These are phyloP conservation scores for Penicillium fimorum DNA, from an alignment of 495 filamentous ascomycete species.

Conservation along the genomic window DNA sequence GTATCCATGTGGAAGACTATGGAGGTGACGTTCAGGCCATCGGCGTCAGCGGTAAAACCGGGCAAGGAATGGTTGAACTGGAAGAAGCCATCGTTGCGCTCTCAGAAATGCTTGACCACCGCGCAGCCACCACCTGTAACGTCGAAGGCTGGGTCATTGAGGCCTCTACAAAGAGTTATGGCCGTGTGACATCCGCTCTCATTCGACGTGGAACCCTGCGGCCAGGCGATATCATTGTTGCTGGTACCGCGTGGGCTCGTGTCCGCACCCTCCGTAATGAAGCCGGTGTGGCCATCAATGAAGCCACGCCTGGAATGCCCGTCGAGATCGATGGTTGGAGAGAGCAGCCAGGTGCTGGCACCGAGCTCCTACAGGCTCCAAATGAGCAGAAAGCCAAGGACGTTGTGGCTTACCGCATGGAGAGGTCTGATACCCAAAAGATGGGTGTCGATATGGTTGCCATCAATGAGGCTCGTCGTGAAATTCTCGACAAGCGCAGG, in stretches of 20 bases:
- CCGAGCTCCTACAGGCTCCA: conserved; percentile 78
- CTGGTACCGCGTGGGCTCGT: conserved; percentile 79
- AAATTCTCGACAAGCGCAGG: conserved; percentile 57
- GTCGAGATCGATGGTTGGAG: conserved; percentile 94
- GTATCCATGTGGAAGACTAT: conserved; percentile 89
- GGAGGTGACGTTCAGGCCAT: conserved; percentile 94
- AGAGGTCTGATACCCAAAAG: conserved; percentile 58
- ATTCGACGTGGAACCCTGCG: conserved; percentile 83
- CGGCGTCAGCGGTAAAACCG: conserved; percentile 88
- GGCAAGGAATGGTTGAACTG: conserved; percentile 84
- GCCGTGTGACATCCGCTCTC: conserved; percentile 84
- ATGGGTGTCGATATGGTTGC: conserved; percentile 69
- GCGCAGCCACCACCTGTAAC: conserved; percentile 71
- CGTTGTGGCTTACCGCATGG: conserved; percentile 74
- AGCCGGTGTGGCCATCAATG: conserved; percentile 66
- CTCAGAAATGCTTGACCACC: conserved; percentile 85
- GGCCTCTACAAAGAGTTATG: conserved; percentile 82
- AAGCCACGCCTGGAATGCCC: conserved; percentile 83
- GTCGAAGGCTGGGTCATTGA: conserved; percentile 95
- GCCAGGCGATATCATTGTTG: conserved; percentile 80
- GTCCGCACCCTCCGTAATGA: conserved; percentile 83
- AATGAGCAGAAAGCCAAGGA: conserved; percentile 76
- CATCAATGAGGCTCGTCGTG: conserved; percentile 68
- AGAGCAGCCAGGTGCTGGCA: conserved; percentile 85
- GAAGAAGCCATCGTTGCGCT: conserved; percentile 85